These are phyloP conservation scores for Serendipita sp. DNA, from an alignment of 768 basidiomycete genomes.

Conservation along the genomic window DNA sequence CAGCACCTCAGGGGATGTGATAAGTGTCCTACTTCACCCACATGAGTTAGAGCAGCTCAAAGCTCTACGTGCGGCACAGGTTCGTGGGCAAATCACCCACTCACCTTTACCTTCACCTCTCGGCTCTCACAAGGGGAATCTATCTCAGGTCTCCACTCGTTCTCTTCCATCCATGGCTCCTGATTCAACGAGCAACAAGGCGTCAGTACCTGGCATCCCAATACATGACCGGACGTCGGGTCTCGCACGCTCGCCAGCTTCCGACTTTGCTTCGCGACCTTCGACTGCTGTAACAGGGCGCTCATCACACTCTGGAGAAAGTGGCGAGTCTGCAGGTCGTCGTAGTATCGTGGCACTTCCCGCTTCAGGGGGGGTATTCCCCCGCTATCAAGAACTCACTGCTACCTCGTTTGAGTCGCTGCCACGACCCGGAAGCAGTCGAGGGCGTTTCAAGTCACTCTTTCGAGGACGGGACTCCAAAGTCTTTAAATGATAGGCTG, in stretches of 20 bases:
- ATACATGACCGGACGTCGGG: neutral
- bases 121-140: neutral
- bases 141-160: neutral
- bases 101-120: neutral
- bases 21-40: neutral
- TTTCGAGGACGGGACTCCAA: neutral
- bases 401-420: neutral
- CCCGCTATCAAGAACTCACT: neutral
- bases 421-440: neutral
- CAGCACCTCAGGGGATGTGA: neutral
- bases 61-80: neutral
- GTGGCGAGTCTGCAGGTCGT: neutral
- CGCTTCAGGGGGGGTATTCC: neutral
- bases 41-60: neutral
- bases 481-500: neutral
- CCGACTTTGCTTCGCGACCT: neutral
- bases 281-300: neutral
- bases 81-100: neutral
- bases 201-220: neutral
- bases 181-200: neutral
- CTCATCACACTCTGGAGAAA: neutral
- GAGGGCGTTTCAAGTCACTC: constrained; percentile 2
- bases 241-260: neutral
- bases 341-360: neutral
- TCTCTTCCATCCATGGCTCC: neutral